Base-by-base conservation (phyloP, 2,329 filamentous ascomycete species). In the Plenodomus tracheiphilus region DNA sequence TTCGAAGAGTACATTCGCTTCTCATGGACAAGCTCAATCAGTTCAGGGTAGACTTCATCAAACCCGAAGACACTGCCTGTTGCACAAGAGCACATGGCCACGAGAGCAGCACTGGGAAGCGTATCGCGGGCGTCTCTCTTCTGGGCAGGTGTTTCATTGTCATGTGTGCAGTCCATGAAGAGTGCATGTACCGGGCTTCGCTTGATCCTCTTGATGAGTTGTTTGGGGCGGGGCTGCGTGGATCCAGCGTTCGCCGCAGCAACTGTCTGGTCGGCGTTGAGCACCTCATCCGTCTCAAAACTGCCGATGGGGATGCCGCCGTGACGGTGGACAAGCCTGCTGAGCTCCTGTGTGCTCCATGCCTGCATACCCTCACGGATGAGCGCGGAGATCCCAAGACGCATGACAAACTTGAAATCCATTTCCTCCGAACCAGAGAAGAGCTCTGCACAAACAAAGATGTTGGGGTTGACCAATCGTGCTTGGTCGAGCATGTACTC, bases 81-180 rank as follows among this genome's bases (percentile, higher is more conserved):
- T 1, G 93, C 91, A 62, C 91, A 96, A 19, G 91, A 86, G 72
- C 95, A 99, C 92, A 99, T 97, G 67, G 87, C 88, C 32, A 97
- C 93, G 3, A 99, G 80, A 4, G 94, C 94, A 41, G 93, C 92
- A 65, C 95, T 97, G 7, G 95, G 89, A 9, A 99, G 80, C 0
- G 94, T 97, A 69, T 99, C 95, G 51, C 91, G 85, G 43, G 92
- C 92, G 70, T 97, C 92, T 35, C 95, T 84, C 74, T 97, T 97
- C 73, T 99, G 93, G 1, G 93, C 90, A 0, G 94, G 94, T 2
- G 91, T 88, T 75, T 99, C 93, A 63, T 99, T 99, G 75, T 99
- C 94, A 71, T 99, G 94, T 0, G 95, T 99, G 73, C 95, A 99
- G 70, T 99, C 95, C 91, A 97, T 97, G 74, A 99, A 97, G 1